phyloP scores from a whole-genome alignment of 2,329 filamentous ascomycete genomes.

The Teratosphaeria gauchensis region DNA sequence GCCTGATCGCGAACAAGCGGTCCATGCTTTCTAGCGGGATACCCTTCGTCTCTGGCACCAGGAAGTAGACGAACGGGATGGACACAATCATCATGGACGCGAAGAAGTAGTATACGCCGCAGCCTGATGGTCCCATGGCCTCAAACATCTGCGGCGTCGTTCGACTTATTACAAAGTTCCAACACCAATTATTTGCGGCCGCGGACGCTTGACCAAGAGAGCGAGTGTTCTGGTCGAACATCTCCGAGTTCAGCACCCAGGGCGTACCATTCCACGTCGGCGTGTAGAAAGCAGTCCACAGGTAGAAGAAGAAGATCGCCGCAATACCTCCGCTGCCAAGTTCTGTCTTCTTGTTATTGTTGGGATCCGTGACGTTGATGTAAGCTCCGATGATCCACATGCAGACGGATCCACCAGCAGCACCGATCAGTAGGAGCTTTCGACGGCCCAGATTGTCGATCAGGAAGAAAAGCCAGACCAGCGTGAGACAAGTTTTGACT shows the following conservation, averaged over 20 bases:
- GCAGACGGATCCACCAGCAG: constrained; percentile 50
- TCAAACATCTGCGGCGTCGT: constrained; percentile 57
- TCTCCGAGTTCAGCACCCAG: constrained; percentile 57
- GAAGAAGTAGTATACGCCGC: constrained; percentile 32
- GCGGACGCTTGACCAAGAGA: constrained; percentile 64
- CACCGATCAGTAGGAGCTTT: constrained; percentile 57
- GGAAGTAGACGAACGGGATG: constrained; percentile 27
- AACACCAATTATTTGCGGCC: constrained; percentile 64
- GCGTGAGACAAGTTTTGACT: constrained; percentile 59
- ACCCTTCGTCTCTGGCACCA: constrained; percentile 32
- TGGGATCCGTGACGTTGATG: constrained; percentile 6
- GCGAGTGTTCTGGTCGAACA: constrained; percentile 61
- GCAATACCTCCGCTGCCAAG: constrained; percentile 45
- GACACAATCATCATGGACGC: constrained; percentile 38
- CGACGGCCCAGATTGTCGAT: constrained; percentile 56
- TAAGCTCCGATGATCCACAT: constrained; percentile 49
- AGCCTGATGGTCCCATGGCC: constrained; percentile 30
- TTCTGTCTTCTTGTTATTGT: constrained; percentile 16
- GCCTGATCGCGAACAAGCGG: constrained; percentile 36
- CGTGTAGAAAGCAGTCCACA: constrained; percentile 60
- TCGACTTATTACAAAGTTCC: constrained; percentile 46
- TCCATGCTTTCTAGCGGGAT: constrained; percentile 40
- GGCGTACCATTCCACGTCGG: constrained; percentile 31
- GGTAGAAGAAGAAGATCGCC: constrained; percentile 62
- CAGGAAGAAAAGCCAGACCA: constrained; percentile 60